Evolutionary conservation across 1,284 basidiomycete genomes (phyloP).

Genomic region (Clitocybe nebularis): DNA sequence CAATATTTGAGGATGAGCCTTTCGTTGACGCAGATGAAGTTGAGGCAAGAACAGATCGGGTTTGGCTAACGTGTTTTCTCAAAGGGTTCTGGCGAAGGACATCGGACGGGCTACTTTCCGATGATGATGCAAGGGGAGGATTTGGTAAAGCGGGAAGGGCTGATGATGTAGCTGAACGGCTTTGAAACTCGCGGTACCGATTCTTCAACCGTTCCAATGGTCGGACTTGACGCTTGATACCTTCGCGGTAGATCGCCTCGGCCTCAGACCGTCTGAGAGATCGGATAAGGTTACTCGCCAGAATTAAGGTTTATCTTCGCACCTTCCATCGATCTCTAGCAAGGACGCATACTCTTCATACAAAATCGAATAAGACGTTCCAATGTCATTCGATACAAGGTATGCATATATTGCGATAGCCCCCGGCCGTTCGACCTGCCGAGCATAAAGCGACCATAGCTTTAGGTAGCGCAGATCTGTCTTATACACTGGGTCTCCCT

Average conservation of each 20-base stretch:
- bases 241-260: conserved; percentile 79
- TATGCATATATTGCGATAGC: conserved; percentile 71
- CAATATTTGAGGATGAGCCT: conserved; percentile 20
- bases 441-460: conserved; percentile 82
- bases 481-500: conserved; percentile 75
- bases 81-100: conserved; percentile 52
- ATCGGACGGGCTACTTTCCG: conserved; percentile 25
- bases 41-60: conserved; percentile 11
- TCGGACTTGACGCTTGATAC: conserved; percentile 78
- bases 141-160: conserved; percentile 16
- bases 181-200: conserved; percentile 79
- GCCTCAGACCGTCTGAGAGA: conserved; percentile 65
- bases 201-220: conserved; percentile 85
- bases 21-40: conserved; percentile 20
- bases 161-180: conserved; percentile 29
- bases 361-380: conserved; percentile 70
- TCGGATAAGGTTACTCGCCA: conserved; percentile 5
- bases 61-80: conserved; percentile 38
- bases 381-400: conserved; percentile 76
- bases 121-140: conserved; percentile 26
- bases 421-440: conserved; percentile 51
- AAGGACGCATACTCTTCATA: conserved; percentile 86
- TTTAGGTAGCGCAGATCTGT: conserved; percentile 88
- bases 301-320: conserved; percentile 25
- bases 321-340: conserved; percentile 73